A percentile compares a stretch with the other conserved stretches of the same genome.
These are phyloP conservation scores for Pyrenochaeta sp. DNA, from an alignment of 2,329 filamentous ascomycete species.

Conservation along the genomic window DNA sequence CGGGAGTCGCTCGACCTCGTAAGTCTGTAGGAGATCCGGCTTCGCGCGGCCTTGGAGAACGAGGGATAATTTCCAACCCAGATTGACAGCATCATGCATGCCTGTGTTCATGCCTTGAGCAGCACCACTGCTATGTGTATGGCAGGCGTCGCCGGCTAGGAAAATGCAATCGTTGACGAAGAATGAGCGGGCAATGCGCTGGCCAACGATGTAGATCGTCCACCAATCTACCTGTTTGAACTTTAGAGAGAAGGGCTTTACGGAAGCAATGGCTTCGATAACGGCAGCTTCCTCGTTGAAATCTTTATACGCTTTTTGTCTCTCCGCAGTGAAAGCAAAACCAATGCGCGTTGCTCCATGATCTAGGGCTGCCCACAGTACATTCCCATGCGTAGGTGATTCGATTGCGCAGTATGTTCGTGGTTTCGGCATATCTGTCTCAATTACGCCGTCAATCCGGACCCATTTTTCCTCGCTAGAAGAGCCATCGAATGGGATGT, in stretches of 20 bases:
- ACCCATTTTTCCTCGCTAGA: slow-evolving; percentile 62
- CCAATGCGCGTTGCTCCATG: slow-evolving; percentile 63
- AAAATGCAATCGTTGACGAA: slow-evolving; percentile 56
- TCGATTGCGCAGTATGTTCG: slow-evolving; percentile 59
- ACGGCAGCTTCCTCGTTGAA: slow-evolving; percentile 49
- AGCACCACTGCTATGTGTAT: slow-evolving; percentile 63
- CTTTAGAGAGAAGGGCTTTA: slow-evolving; percentile 50
- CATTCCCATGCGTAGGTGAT: slow-evolving; percentile 61
- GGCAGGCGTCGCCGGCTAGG: slow-evolving; percentile 65
- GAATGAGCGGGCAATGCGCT: slow-evolving; percentile 48
- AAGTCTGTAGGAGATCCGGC: slow-evolving; percentile 56
- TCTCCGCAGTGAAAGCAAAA: slow-evolving; percentile 58
- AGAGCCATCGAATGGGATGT: slow-evolving; percentile 59
- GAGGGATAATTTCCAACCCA: slow-evolving; percentile 63
- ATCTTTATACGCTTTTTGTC: slow-evolving; percentile 44
- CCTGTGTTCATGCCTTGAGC: slow-evolving; percentile 67
- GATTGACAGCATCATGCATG: slow-evolving; percentile 61
- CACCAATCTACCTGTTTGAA: slow-evolving; percentile 55
- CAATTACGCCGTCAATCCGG: slow-evolving; percentile 59
- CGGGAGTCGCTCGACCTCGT: slow-evolving; percentile 57
- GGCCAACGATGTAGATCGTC: slow-evolving; percentile 54
- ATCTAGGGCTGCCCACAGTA: slow-evolving; percentile 63
- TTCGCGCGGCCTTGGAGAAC: slow-evolving; percentile 51
- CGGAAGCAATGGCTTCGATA: slow-evolving; percentile 48
- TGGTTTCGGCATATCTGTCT: slow-evolving; percentile 59